phyloP scores from a whole-genome alignment of 192 early-diverging fungal genomes.

The Lobosporangium transversale region DNA sequence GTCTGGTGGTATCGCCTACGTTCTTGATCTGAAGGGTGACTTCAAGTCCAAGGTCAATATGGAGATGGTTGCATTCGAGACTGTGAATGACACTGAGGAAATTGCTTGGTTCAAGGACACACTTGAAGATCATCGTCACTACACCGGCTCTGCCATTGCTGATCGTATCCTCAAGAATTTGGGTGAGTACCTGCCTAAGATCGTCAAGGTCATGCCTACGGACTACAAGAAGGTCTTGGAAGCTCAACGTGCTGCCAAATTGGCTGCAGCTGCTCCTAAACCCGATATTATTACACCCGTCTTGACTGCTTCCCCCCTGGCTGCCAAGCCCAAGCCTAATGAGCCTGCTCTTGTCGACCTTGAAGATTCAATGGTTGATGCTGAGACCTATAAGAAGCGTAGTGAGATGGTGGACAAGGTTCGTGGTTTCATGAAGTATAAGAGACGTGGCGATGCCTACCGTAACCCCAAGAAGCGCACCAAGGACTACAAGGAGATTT shows the following conservation, averaged over 20 bases:
- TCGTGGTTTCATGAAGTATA: constrained; percentile 95
- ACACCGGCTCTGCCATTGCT: constrained; percentile 85
- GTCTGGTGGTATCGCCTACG: constrained; percentile 97
- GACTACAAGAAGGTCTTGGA: constrained; percentile 90
- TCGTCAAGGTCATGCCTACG: constrained; percentile 93
- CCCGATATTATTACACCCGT: constrained; percentile 41
- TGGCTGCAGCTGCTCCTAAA: constrained; percentile 23
- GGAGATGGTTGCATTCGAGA: constrained; percentile 92
- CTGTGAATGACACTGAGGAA: constrained; percentile 81
- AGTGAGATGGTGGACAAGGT: constrained; percentile 89
- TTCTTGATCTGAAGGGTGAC: constrained; percentile 74
- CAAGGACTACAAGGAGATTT: constrained; percentile 96
- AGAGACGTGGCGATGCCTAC: constrained; percentile 87
- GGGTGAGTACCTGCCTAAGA: constrained; percentile 74
- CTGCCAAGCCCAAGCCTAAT: constrained; percentile 46
- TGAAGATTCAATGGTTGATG: constrained; percentile 89
- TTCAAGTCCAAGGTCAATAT: constrained; percentile 84
- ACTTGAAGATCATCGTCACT: constrained; percentile 83
- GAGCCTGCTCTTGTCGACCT: constrained; percentile 84
- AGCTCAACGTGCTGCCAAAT: constrained; percentile 63
- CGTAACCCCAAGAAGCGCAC: constrained; percentile 83
- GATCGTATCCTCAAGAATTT: constrained; percentile 76
- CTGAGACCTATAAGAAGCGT: constrained; percentile 75
- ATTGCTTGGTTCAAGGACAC: constrained; percentile 76
- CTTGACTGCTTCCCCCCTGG: constrained; percentile 48